Base-by-base conservation (phyloP, 192 early-diverging fungal genomes). In the Podila epicladia region DNA sequence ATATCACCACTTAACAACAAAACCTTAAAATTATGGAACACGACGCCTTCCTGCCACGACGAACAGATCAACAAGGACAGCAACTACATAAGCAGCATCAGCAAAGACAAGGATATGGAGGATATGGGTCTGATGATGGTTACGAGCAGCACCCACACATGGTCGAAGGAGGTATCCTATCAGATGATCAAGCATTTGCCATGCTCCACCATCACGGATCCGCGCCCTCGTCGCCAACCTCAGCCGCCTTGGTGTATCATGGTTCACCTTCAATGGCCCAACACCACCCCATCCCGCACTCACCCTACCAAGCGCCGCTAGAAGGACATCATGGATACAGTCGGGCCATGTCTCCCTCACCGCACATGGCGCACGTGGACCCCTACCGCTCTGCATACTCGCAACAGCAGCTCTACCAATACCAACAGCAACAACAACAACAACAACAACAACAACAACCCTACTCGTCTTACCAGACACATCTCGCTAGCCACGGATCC, bases 301-400 rank as follows among this genome's bases (percentile, higher is more conserved):
- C 19, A 9, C 50, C 19, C 3, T 9, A 55, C 53, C 53, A 55
- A n/a, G 24, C 20, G 22, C 20, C 53, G 8, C 24, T 55, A 45
- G n/a, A 55, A 3, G 53, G 53, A n/a, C n/a, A 55, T 22, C 24
- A n/a, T 17, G 53, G 53, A 63, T 20, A 63, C 62, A 64, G 37
- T 26, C 32, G 62, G 6, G 33, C 26, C 62, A 41, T n/a, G 22
- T 48, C 32, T 5, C 22, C 35, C 37, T 49, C 63, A n/a, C 64
- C 48, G n/a, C 33, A 26, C 37, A 13, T 49, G 41, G n/a, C 33
- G 12, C 58, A 60, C 19, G 15, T 57, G 2, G 77, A 80, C 37
- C 71, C 70, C 31, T 73, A 72, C 33, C 75, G 75, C 28, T 73
- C 66, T 35, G 70, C 61, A 5, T 72, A 79, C 31, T 63, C 76